These are phyloP conservation scores for Eucalyptus sp. DNA, from an alignment of 345 rosid species.

Conservation along the genomic window DNA sequence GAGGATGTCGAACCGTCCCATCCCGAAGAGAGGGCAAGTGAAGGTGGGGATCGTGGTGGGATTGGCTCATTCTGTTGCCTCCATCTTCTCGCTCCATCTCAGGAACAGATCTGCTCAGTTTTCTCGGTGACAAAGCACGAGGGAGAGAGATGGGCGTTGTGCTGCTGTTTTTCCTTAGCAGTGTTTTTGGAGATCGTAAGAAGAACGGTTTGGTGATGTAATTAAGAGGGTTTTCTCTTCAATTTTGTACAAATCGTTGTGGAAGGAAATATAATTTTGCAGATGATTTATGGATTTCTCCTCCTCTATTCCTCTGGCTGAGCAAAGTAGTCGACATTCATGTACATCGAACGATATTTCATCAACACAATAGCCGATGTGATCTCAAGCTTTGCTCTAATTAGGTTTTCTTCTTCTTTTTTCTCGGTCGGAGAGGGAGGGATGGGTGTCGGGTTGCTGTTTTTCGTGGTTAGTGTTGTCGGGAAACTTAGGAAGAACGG, in stretches of 20 bases:
- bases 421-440: background rate
- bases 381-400: background rate
- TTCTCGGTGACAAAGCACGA: background rate
- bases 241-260: background rate
- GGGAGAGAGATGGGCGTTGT: background rate
- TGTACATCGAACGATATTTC: background rate
- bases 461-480: background rate
- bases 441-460: background rate
- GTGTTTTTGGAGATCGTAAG: background rate
- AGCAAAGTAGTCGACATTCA: background rate
- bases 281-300: background rate
- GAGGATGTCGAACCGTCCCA: conserved; percentile 31
- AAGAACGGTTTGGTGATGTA: background rate
- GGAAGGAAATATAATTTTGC: background rate
- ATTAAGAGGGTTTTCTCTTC: background rate
- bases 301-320: background rate
- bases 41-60: conserved; percentile 54
- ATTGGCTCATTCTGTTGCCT: conserved; percentile 46
- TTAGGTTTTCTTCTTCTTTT: background rate
- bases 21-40: conserved; percentile 73
- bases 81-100: conserved; percentile 20
- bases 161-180: background rate
- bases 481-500: background rate
- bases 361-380: too few species aligned
- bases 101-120: background rate